These are phyloP conservation scores for Akanthomyces dipterigenus DNA, from an alignment of 2,329 filamentous ascomycete genomes.

Conservation along the genomic window DNA sequence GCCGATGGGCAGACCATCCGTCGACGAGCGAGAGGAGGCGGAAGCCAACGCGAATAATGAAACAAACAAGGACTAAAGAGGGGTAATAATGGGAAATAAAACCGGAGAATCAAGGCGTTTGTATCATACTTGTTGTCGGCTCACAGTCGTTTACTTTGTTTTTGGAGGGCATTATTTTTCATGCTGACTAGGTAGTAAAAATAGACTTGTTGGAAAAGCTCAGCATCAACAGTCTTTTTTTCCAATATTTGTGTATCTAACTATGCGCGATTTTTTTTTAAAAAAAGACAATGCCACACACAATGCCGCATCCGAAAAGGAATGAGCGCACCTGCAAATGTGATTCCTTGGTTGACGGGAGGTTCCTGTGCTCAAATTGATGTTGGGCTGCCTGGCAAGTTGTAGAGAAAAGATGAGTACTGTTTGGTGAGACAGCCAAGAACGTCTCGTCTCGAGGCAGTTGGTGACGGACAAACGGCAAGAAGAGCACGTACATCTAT, in stretches of 20 bases:
- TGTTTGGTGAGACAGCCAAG: too few relatives aligned
- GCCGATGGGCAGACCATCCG: constrained; percentile 49
- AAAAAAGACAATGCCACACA: background rate
- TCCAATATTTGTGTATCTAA: background rate
- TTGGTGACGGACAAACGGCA: too few relatives aligned
- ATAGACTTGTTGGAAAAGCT: background rate
- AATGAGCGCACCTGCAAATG: too few relatives aligned
- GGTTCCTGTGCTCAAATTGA: too few relatives aligned
- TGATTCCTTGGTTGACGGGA: too few relatives aligned
- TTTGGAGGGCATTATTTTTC: background rate
- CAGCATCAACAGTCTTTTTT: background rate
- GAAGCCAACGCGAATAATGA: constrained; percentile 6
- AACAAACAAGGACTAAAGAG: background rate
- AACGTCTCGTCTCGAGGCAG: too few relatives aligned
- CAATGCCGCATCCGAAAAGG: background rate
- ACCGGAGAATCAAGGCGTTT: constrained; percentile 6
- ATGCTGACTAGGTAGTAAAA: background rate
- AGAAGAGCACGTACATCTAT: too few relatives aligned
- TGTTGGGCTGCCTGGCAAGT: too few relatives aligned
- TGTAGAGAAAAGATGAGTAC: too few relatives aligned
- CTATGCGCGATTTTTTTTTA: background rate
- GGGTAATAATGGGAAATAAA: background rate
- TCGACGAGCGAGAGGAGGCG: constrained; percentile 19
- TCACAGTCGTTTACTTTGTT: constrained; percentile 1
- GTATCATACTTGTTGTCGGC: background rate